Base-by-base conservation (phyloP, 768 basidiomycete genomes). In the Calocybe cyanea region DNA sequence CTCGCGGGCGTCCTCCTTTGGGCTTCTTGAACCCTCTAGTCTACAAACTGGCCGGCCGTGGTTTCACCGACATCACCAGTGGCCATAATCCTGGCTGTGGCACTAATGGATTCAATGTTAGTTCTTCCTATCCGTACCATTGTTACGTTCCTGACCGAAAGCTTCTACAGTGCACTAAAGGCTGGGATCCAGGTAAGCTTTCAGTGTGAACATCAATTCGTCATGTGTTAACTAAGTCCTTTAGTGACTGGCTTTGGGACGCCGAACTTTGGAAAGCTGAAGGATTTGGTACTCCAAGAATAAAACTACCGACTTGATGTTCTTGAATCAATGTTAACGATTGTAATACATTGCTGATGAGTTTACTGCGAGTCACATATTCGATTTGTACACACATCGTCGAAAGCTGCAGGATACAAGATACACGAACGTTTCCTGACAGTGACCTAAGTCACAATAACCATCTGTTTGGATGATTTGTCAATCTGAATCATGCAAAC, bases 11-110 rank as follows among this genome's bases (percentile, higher is more conserved):
- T 39, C 55, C 62, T 7, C 45, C 81, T 19, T 63, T 86, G n/a
- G 84, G 84, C 0, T 84, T 85, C 63, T 64, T 87, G 49, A 85
- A 85, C 59, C 83, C 81, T 2, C 65, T 81, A 38, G 44, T 85
- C 2, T 85, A 86, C 56, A 58, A 59, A n/a, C 57, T 52, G 14
- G 67, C 67, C 4, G 42, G 55, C 5, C 33, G 40, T 7, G 73
- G 65, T 0, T 65, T 85, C 44, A 83, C 80, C 45, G 84, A 86
- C 52, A 75, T 85, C 52, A 78, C 76, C 0, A 43, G 56, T 7
- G 84, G 84, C 0, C 73, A 73, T 40, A 80, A 81, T 52, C 63
- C 70, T 47, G 74, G 73, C 13, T 85, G 84, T 56, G 81, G 81
- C 4, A 85, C 83, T 1, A 55, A 60, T 17, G 84, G 84, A 3